Percentiles rank a stretch among this genome's conserved stretches.
Conservation (phyloP, 305 asterid species). For the Fraxinus nigra region DNA sequence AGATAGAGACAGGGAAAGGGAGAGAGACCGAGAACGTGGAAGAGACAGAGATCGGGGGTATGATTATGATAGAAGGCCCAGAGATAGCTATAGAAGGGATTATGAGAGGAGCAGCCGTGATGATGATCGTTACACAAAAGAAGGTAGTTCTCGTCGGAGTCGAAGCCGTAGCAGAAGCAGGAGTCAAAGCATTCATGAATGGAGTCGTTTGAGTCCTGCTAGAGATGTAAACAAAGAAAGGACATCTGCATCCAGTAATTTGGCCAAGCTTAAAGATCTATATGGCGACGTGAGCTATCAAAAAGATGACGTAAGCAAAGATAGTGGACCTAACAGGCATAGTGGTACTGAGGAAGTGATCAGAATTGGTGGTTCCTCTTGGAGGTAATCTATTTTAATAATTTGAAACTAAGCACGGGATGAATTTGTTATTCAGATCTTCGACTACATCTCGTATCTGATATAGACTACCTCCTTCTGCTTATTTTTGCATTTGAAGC, state of each 20-base stretch:
- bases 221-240: conserved; percentile 48
- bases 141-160: conserved; percentile 47
- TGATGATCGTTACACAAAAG: conserved; percentile 29
- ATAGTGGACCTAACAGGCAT: conserved; percentile 39
- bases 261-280: conserved; percentile 83
- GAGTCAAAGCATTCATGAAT: conserved; percentile 48
- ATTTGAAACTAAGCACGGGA: background rate
- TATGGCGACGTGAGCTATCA: conserved; percentile 65
- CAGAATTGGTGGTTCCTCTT: conserved; percentile 80
- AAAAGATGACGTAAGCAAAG: conserved; percentile 53
- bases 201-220: conserved; percentile 42
- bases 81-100: conserved; percentile 61
- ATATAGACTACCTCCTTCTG: background rate
- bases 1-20: conserved; percentile 18
- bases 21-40: background rate
- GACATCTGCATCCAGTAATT: conserved; percentile 62
- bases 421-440: background rate
- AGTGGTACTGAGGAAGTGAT: conserved; percentile 84
- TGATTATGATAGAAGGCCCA: conserved; percentile 36
- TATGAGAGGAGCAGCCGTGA: conserved; percentile 55
- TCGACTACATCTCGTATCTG: background rate
- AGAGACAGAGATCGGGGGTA: conserved; percentile 18
- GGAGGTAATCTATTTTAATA: conserved; percentile 54
- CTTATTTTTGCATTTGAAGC: background rate
- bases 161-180: conserved; percentile 59